Evolutionary conservation across 192 early-diverging fungal genomes (phyloP).

Genomic region (Gryganskiella cystojenkinii): DNA sequence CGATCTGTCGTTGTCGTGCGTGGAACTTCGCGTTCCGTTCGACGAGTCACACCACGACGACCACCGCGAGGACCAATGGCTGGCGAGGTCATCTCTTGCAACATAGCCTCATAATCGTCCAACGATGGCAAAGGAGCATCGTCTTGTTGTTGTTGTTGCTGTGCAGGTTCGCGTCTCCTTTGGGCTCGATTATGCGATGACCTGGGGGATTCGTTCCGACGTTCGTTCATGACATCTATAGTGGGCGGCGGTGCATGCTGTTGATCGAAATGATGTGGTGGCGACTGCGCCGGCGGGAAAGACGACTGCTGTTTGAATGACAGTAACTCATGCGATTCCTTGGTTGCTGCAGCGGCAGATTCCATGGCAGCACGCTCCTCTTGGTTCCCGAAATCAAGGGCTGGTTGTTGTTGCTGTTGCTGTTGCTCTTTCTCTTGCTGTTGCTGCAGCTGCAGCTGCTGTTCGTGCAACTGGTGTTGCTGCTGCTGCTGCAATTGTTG

Average conservation of each 20-base stretch:
- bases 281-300: too few relatives aligned
- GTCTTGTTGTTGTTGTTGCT: background rate
- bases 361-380: background rate
- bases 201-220: too few relatives aligned
- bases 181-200: too few relatives aligned
- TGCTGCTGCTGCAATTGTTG: conserved; percentile 13
- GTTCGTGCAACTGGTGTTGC: background rate
- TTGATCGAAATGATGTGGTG: too few relatives aligned
- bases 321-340: too few relatives aligned
- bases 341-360: background rate
- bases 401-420: conserved; percentile 1
- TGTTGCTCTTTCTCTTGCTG: background rate
- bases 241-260: too few relatives aligned
- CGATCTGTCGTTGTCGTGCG: background rate
- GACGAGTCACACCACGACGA: conserved; percentile 3
- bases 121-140: conserved; percentile 11
- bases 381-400: background rate
- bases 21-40: conserved; percentile 18
- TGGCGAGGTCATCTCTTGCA: conserved; percentile 43
- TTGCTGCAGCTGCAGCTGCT: background rate
- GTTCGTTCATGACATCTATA: too few relatives aligned
- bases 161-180: background rate
- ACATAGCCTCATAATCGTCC: conserved; percentile 48
- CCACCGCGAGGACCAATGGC: conserved; percentile 12
- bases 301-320: too few relatives aligned